Conservation (phyloP, 1,284 basidiomycete genomes). For the Pseudozyma thailandica region DNA sequence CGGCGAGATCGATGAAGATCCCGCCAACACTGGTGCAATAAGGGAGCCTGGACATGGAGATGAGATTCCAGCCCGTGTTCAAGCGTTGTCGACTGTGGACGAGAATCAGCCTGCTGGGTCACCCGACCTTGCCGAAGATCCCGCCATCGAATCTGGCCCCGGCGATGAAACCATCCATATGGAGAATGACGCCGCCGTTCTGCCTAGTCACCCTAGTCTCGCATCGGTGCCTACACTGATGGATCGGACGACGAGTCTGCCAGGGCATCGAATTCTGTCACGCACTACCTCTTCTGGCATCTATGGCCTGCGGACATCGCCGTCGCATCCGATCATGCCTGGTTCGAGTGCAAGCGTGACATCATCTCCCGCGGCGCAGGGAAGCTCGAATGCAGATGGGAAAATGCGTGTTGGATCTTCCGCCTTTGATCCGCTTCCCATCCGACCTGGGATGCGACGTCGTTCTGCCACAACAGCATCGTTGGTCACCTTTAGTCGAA, state of each 20-base stretch:
- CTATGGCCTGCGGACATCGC: slow-evolving; percentile 13
- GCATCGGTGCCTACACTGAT: slow-evolving; percentile 18
- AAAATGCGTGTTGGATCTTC: slow-evolving; percentile 28
- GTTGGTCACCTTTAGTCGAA: slow-evolving; percentile 40
- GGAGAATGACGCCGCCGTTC: neutral
- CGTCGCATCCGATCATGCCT: slow-evolving; percentile 11
- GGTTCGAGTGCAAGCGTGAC: slow-evolving; percentile 7
- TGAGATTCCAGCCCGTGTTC: neutral
- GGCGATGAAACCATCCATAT: neutral
- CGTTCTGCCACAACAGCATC: slow-evolving; percentile 44
- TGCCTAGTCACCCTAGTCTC: slow-evolving; percentile 17
- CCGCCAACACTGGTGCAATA: neutral
- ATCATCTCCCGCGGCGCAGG: slow-evolving; percentile 6
- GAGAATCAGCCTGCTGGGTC: slow-evolving; percentile 1
- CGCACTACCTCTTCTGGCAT: slow-evolving; percentile 17
- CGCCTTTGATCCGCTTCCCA: slow-evolving; percentile 31
- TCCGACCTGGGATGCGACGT: slow-evolving; percentile 38
- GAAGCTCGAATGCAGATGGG: neutral
- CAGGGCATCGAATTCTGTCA: slow-evolving; percentile 20
- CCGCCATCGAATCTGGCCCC: neutral
- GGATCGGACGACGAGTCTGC: slow-evolving; percentile 43
- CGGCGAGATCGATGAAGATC: slow-evolving; percentile 45
- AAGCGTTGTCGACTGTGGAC: slow-evolving; percentile 9
- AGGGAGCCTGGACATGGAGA: neutral
- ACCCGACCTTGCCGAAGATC: neutral